These are phyloP conservation scores for Diatrype stigma DNA, from an alignment of 2,329 filamentous ascomycete species.

Conservation along the genomic window DNA sequence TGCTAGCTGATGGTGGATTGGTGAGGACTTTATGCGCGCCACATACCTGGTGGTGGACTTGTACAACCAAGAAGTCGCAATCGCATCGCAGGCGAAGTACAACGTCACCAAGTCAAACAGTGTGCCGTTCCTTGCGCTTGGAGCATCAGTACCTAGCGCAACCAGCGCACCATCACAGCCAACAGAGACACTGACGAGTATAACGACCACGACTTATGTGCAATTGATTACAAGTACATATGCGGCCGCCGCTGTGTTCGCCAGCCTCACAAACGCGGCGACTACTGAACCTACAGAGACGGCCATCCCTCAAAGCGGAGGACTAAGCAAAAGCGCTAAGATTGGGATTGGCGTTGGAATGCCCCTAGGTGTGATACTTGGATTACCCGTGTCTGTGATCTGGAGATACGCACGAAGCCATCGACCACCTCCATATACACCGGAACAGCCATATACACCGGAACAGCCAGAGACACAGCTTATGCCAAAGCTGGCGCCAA, in stretches of 20 bases:
- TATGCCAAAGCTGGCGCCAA: too few relatives aligned
- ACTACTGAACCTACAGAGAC: background rate
- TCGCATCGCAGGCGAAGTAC: background rate
- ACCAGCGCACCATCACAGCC: background rate
- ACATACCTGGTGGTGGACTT: conserved; percentile 2
- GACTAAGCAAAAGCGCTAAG: too few relatives aligned
- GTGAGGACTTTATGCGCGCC: background rate
- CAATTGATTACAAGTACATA: background rate
- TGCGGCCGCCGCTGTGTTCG: background rate
- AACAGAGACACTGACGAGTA: background rate
- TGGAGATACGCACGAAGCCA: too few relatives aligned
- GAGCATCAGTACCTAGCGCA: background rate
- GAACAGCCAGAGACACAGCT: too few relatives aligned
- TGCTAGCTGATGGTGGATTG: background rate
- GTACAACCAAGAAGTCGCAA: conserved; percentile 2
- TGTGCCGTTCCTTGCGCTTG: background rate
- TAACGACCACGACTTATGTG: background rate
- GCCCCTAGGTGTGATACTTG: too few relatives aligned
- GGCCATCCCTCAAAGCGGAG: too few relatives aligned
- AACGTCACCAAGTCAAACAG: background rate
- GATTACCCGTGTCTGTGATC: too few relatives aligned
- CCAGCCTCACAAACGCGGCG: background rate
- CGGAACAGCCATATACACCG: too few relatives aligned
- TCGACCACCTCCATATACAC: too few relatives aligned
- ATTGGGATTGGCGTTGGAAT: too few relatives aligned